phyloP scores from a whole-genome alignment of 2,329 filamentous ascomycete species.

The Aspergillus costaricaensis region DNA sequence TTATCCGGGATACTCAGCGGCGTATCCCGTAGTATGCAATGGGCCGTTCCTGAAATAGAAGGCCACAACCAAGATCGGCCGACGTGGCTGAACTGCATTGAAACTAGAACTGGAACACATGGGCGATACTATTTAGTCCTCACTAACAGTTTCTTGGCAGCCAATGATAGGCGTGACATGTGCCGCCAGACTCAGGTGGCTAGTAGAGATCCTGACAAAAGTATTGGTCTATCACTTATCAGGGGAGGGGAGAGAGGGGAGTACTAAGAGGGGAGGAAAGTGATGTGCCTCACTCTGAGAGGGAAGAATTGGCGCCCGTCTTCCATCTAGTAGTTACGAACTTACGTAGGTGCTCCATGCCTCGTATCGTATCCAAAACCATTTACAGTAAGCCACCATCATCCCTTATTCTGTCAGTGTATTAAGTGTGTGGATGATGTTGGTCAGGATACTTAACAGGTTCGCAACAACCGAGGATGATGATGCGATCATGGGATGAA shows the following conservation, averaged over 20 bases:
- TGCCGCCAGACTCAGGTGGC: constrained; percentile 1
- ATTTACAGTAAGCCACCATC: no score
- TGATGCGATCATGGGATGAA: not conserved
- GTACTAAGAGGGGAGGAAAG: not conserved
- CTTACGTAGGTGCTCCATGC: not conserved
- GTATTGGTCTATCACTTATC: constrained; percentile 2
- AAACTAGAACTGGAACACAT: not conserved
- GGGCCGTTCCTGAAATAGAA: not conserved
- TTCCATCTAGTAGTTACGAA: not conserved
- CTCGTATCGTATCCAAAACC: not conserved
- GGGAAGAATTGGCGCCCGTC: not conserved
- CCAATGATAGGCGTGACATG: constrained; percentile 8
- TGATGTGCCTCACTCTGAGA: no score
- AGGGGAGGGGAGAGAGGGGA: not conserved
- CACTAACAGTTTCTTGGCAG: not conserved
- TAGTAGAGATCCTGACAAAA: not conserved
- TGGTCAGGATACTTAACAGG: not conserved
- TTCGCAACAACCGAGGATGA: not conserved
- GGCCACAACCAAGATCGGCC: not conserved
- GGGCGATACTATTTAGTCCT: not conserved
- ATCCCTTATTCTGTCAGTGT: no score
- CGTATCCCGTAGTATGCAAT: not conserved
- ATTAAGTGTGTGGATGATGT: no score
- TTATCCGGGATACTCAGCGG: not conserved
- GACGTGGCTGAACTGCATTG: constrained; percentile 3